Conservation (phyloP, 768 basidiomycete species). For the Coprinopsis cinerea region DNA sequence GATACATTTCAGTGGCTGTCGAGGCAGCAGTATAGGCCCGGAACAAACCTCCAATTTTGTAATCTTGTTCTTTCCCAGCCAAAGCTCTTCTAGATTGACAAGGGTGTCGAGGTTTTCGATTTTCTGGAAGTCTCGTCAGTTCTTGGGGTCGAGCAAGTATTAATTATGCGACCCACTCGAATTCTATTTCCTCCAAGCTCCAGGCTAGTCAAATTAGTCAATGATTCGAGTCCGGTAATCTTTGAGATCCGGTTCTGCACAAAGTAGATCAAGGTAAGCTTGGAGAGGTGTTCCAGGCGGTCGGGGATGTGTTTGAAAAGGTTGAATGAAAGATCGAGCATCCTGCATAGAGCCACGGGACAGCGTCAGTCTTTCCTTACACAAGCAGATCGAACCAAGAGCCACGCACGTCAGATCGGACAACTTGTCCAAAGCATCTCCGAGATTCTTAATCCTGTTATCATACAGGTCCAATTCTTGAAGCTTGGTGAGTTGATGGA, state of each 20-base stretch:
- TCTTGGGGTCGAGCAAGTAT: neutral
- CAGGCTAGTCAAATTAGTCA: slow-evolving; percentile 61
- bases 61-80: slow-evolving; percentile 99
- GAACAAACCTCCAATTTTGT: slow-evolving; percentile 55
- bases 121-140: slow-evolving; percentile 39
- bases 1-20: neutral
- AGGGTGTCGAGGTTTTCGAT: slow-evolving; percentile 83
- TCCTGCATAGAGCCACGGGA: slow-evolving; percentile 34
- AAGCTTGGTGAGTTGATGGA: slow-evolving; percentile 57
- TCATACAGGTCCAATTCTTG: slow-evolving; percentile 96
- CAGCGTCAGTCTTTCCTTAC: slow-evolving; percentile 2
- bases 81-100: slow-evolving; percentile 83
- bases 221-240: slow-evolving; percentile 60
- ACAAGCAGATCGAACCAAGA: neutral
- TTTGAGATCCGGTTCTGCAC: slow-evolving; percentile 92
- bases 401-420: slow-evolving; percentile 49
- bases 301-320: slow-evolving; percentile 69
- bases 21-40: neutral
- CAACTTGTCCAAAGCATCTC: slow-evolving; percentile 55
- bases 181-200: slow-evolving; percentile 94
- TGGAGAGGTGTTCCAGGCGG: slow-evolving; percentile 47
- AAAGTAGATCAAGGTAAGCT: slow-evolving; percentile 80
- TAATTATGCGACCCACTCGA: slow-evolving; percentile 46
- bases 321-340: slow-evolving; percentile 94
- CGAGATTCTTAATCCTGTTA: slow-evolving; percentile 80